Evolutionary conservation across 1,284 basidiomycete species (phyloP).

Genomic region (Ustilago sp.): DNA sequence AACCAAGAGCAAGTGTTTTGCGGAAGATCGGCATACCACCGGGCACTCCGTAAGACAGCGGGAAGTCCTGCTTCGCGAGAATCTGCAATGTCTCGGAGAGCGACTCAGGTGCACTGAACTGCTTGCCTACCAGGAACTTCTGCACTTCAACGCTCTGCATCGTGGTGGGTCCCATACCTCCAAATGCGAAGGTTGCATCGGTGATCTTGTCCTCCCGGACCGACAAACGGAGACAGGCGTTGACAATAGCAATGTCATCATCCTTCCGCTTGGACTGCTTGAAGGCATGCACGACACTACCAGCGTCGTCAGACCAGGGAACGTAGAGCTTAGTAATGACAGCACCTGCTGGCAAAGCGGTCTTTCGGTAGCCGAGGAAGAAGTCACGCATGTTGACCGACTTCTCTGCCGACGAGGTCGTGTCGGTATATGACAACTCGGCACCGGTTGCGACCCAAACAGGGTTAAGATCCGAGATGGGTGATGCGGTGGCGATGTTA

Average conservation of each 20-base stretch:
- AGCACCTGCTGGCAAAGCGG: slow-evolving; percentile 63
- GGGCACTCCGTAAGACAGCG: slow-evolving; percentile 67
- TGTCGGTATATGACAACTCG: slow-evolving; percentile 49
- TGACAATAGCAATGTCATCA: slow-evolving; percentile 71
- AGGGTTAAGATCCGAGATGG: slow-evolving; percentile 70
- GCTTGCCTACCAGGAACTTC: slow-evolving; percentile 46
- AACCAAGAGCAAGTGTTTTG: slow-evolving; percentile 68
- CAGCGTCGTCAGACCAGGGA: slow-evolving; percentile 48
- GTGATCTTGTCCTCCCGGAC: slow-evolving; percentile 43
- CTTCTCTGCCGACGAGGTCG: slow-evolving; percentile 53
- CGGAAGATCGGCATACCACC: slow-evolving; percentile 70
- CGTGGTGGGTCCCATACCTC: slow-evolving; percentile 69
- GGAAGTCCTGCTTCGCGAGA: slow-evolving; percentile 63
- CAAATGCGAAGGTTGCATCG: slow-evolving; percentile 65
- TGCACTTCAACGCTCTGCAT: slow-evolving; percentile 55
- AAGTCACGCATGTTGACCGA: slow-evolving; percentile 54
- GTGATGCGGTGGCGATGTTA: slow-evolving; percentile 70
- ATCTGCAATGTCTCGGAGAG: slow-evolving; percentile 33
- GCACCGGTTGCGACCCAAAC: slow-evolving; percentile 69
- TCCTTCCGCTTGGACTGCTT: slow-evolving; percentile 70
- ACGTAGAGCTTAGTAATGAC: slow-evolving; percentile 64
- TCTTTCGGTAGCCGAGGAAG: slow-evolving; percentile 70
- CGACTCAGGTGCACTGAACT: slow-evolving; percentile 23
- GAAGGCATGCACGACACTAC: slow-evolving; percentile 65
- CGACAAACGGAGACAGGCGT: slow-evolving; percentile 60